phyloP scores from a whole-genome alignment of 2,329 filamentous ascomycete species.

The Trichophyton benhamiae region DNA sequence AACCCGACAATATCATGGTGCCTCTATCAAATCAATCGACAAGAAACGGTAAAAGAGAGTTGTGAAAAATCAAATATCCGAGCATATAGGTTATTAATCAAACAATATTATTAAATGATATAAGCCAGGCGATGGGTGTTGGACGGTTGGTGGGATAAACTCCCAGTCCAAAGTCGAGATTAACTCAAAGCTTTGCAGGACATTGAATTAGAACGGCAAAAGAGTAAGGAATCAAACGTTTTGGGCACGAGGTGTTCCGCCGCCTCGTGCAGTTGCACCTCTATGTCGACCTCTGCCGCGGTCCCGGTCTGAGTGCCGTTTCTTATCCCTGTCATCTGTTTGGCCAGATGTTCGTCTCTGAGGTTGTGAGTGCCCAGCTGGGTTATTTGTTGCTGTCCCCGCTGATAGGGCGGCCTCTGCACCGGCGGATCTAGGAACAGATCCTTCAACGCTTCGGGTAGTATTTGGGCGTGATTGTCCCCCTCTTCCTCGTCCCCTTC shows the following conservation, averaged over 20 bases:
- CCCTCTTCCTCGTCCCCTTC: slow-evolving; percentile 9
- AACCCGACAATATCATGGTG: too few species aligned
- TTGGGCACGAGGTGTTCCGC: not conserved
- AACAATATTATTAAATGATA: too few species aligned
- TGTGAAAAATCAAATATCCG: too few species aligned
- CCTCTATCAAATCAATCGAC: too few species aligned
- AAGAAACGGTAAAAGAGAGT: too few species aligned
- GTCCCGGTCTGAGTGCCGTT: not conserved
- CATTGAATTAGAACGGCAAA: not conserved
- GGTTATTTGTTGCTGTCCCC: not conserved
- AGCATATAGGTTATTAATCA: too few species aligned
- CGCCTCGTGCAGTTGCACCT: not conserved
- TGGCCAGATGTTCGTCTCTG: not conserved
- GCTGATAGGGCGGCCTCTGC: not conserved
- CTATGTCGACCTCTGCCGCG: not conserved
- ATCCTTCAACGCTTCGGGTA: not conserved
- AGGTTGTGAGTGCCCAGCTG: not conserved
- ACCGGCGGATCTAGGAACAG: not conserved
- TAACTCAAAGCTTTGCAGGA: not conserved
- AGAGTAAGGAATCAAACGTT: not conserved
- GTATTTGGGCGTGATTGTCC: not conserved
- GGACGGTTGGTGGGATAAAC: not conserved
- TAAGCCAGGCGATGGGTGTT: not conserved
- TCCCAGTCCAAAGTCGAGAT: not conserved
- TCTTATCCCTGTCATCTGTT: not conserved